A percentile compares a stretch with the other conserved stretches of the same genome.
Conservation (phyloP, 192 early-diverging fungal genomes). For the Jimgerdemannia lactiflua region DNA sequence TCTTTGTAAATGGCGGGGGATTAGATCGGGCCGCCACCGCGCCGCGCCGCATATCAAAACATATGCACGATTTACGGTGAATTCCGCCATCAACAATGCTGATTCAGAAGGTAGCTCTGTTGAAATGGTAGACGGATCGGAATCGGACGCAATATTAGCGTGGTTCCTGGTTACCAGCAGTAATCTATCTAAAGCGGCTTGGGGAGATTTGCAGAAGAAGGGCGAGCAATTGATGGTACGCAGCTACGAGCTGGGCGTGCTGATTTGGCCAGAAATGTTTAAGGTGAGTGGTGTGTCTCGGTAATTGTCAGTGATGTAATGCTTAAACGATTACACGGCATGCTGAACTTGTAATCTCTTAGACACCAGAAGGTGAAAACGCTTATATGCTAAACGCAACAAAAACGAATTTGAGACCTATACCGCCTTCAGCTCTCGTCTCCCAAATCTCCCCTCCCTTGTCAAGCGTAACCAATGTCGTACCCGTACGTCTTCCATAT, state of each 20-base stretch:
- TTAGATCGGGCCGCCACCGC: constrained; percentile 41
- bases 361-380: constrained; percentile 33
- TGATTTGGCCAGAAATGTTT: constrained; percentile 52
- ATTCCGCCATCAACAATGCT: constrained; percentile 10
- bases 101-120: too few species aligned
- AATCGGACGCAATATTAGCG: constrained; percentile 25
- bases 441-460: neutral
- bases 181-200: constrained; percentile 69
- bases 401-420: neutral
- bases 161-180: constrained; percentile 43
- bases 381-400: constrained; percentile 22
- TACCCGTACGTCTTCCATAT: constrained; percentile 59
- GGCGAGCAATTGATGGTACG: constrained; percentile 51
- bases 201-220: constrained; percentile 56
- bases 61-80: constrained; percentile 32
- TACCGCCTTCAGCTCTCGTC: too few species aligned
- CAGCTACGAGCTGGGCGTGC: constrained; percentile 66
- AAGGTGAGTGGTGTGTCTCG: constrained; percentile 38
- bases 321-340: constrained; percentile 7
- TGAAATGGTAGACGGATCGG: constrained; percentile 7
- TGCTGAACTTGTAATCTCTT: constrained; percentile 31
- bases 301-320: too few species aligned
- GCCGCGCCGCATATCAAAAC: constrained; percentile 73
- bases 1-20: constrained; percentile 49
- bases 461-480: constrained; percentile 4